phyloP scores from a whole-genome alignment of 2,329 filamentous ascomycete species.

The Colletotrichum sojae region DNA sequence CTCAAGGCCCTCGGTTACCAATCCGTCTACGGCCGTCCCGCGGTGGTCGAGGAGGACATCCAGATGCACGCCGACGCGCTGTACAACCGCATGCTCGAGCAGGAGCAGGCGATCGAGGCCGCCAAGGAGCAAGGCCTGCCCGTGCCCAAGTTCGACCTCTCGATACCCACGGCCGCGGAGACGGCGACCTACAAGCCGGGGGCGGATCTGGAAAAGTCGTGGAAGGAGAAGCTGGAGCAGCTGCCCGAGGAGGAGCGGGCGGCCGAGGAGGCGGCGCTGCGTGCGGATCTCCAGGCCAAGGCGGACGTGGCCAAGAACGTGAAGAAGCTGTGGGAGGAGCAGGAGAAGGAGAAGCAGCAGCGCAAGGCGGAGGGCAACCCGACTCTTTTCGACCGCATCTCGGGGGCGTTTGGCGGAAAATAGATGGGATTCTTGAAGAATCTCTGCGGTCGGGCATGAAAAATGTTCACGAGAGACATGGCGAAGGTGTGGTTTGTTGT shows the following conservation, averaged over 20 bases:
- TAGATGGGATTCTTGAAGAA: slow-evolving; percentile 5
- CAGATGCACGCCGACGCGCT: slow-evolving; percentile 96
- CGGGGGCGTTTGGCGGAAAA: slow-evolving; percentile 47
- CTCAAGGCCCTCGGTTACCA: slow-evolving; percentile 92
- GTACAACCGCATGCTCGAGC: slow-evolving; percentile 87
- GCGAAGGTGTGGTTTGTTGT: neutral
- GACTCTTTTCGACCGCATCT: slow-evolving; percentile 58
- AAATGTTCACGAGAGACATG: neutral
- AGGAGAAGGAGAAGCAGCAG: slow-evolving; percentile 67
- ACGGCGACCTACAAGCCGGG: slow-evolving; percentile 47
- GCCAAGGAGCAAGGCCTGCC: slow-evolving; percentile 74
- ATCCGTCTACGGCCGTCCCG: slow-evolving; percentile 73
- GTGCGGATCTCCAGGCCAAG: slow-evolving; percentile 73
- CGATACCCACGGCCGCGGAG: slow-evolving; percentile 57
- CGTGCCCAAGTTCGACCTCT: slow-evolving; percentile 71
- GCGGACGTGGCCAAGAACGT: slow-evolving; percentile 71
- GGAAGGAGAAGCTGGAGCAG: slow-evolving; percentile 70
- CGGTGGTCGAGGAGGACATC: slow-evolving; percentile 84
- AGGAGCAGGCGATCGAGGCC: slow-evolving; percentile 81
- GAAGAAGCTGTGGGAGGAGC: slow-evolving; percentile 67
- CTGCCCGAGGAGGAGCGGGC: slow-evolving; percentile 70
- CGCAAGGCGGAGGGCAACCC: slow-evolving; percentile 70
- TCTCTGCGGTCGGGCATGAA: neutral
- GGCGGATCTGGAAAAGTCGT: slow-evolving; percentile 64
- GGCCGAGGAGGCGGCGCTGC: slow-evolving; percentile 75